Evolutionary conservation across 2,329 filamentous ascomycete genomes (phyloP).

Genomic region (Orbilia blumenaviensis): DNA sequence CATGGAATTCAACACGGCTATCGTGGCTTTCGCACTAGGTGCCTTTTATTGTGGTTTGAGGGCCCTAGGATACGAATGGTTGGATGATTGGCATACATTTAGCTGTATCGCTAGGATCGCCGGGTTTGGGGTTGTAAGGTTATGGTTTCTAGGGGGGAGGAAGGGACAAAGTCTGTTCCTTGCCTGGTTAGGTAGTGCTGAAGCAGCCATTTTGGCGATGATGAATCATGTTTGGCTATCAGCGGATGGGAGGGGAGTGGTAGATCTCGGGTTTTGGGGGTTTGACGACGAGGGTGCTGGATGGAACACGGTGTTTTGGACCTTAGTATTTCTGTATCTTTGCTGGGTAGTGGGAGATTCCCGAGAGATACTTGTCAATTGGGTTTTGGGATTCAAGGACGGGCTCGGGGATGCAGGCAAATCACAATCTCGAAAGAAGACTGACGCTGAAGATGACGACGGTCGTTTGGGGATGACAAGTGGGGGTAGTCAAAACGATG

Average conservation of each 20-base stretch:
- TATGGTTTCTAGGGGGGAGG: background rate
- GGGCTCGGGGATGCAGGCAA: background rate
- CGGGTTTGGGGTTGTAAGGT: background rate
- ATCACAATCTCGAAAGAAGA: background rate
- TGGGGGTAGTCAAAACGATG: background rate
- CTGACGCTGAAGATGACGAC: background rate
- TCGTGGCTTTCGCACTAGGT: background rate
- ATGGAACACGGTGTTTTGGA: conserved; percentile 61
- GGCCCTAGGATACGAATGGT: background rate
- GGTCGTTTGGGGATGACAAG: background rate
- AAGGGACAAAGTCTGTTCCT: conserved; percentile 22
- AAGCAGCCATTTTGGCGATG: conserved; percentile 67
- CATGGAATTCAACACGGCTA: too few relatives aligned
- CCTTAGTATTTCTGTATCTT: conserved; percentile 63
- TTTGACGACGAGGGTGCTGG: conserved; percentile 57
- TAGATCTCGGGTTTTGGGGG: conserved; percentile 61
- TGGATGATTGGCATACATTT: conserved; percentile 4
- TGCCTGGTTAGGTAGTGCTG: conserved; percentile 30
- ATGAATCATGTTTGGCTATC: conserved; percentile 72
- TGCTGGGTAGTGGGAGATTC: conserved; percentile 61
- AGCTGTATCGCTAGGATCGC: conserved; percentile 22
- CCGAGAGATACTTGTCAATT: conserved; percentile 61
- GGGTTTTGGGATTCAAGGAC: conserved; percentile 59
- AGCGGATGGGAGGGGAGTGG: conserved; percentile 67
- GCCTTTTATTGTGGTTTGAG: background rate